Base-by-base conservation (phyloP, 2,329 filamentous ascomycete genomes). In the Reticulascus tulasneorum region DNA sequence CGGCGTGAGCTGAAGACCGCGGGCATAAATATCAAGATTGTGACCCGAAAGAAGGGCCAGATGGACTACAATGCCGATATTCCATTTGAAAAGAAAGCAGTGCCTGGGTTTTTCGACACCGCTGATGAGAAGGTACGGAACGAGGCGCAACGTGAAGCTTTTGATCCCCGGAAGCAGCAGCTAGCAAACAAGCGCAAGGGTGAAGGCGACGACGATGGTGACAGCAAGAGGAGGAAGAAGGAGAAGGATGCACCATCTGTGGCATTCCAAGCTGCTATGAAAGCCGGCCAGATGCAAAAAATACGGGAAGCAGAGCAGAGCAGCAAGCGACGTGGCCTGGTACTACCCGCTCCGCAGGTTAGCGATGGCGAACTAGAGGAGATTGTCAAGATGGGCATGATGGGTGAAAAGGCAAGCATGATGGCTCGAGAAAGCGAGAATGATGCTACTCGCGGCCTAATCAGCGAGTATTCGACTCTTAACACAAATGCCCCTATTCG, bases 21-120 rank as follows among this genome's bases (percentile, higher is more conserved):
- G 2, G 93, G 93, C 30, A 97, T 98, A 65, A 98, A 98, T 60
- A 89, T 97, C 68, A 98, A 97, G 64, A 82, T 97, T 38, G 81
- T 82, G 4, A 93, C 85, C 11, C 80, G 85, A 42, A 97, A 97
- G 69, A 82, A 88, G 69, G 93, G 93, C 1, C 84, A 97, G 67
- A 98, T 98, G 88, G 93, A 98, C 63, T 98, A 98, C 70, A 98
- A 98, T 62, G 93, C 93, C 51, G 93, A 98, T 52, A 94, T 98
- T 47, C 93, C 93, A 0, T 97, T 98, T 48, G 93, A 98, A 61
- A 96, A 93, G 63, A 86, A 86, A 46, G 83, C 93, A 0, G 84
- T 85, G 0, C 69, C 82, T 16, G 93, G 93, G 10, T 98, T 98
- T 59, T 95, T 91, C 64, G 91, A 98, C 58, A 98, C 93, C 0